Percentiles rank a stretch among this genome's conserved stretches.
These are phyloP conservation scores for Nannizziopsis arthrosporioides DNA, from an alignment of 2,329 filamentous ascomycete species.

Conservation along the genomic window DNA sequence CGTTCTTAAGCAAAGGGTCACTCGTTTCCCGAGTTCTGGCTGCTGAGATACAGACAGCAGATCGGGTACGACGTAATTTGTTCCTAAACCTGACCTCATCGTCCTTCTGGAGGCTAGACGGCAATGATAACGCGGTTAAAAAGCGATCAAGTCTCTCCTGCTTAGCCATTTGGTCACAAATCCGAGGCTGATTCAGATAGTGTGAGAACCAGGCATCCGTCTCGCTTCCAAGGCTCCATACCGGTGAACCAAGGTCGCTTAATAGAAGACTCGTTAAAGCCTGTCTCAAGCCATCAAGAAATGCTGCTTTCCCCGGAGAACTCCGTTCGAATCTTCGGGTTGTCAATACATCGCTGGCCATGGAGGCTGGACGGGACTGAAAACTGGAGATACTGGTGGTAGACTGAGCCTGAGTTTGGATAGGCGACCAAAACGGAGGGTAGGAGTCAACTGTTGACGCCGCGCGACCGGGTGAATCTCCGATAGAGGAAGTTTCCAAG, in stretches of 20 bases:
- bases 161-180: conserved; percentile 31
- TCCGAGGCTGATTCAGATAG: conserved; percentile 40
- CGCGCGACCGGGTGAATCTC: conserved; percentile 53
- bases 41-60: conserved; percentile 16
- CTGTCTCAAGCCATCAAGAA: conserved; percentile 65
- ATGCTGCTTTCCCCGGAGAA: conserved; percentile 60
- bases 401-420: conserved; percentile 55
- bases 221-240: conserved; percentile 82
- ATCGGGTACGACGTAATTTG: conserved; percentile 25
- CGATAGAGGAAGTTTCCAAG: conserved; percentile 48
- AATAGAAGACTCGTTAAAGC: conserved; percentile 72
- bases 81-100: not conserved
- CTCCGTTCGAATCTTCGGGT: conserved; percentile 29
- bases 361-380: conserved; percentile 36
- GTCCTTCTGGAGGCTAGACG: not conserved
- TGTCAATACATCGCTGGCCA: conserved; percentile 29
- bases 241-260: conserved; percentile 76
- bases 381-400: conserved; percentile 51
- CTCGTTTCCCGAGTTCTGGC: not conserved
- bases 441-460: conserved; percentile 60
- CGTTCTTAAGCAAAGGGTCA: not conserved
- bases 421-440: conserved; percentile 81
- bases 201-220: conserved; percentile 74
- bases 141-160: conserved; percentile 30
- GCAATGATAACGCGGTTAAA: conserved; percentile 22